A percentile compares a stretch with the other conserved stretches of the same genome.
These are phyloP conservation scores for Trichoderma aggressivum DNA, from an alignment of 2,329 filamentous ascomycete species.

Conservation along the genomic window DNA sequence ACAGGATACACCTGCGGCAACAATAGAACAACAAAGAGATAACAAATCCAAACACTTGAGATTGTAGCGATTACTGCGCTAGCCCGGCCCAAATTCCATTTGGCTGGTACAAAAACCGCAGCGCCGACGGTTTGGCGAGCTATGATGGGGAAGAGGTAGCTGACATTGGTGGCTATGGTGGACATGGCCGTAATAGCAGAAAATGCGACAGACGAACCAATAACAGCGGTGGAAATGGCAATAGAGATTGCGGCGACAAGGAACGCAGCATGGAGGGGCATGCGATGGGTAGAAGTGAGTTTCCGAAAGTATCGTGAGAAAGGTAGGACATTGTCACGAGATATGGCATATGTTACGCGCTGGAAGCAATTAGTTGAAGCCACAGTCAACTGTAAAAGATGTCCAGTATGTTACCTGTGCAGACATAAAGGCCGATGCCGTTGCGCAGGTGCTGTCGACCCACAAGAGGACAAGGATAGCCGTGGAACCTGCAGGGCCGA, in stretches of 20 bases:
- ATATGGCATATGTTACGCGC: not conserved
- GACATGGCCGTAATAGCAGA: not conserved
- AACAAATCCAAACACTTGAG: not conserved
- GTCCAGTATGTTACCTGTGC: not conserved
- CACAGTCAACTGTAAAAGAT: not conserved
- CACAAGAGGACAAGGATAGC: not conserved
- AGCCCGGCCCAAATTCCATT: not conserved
- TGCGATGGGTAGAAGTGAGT: not conserved
- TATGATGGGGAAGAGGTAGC: not conserved
- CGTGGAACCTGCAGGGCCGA: not conserved
- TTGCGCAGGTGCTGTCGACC: not conserved
- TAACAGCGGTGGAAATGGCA: not conserved
- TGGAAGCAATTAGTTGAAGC: not conserved
- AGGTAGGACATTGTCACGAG: not conserved
- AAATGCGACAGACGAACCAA: not conserved
- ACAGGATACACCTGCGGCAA: not conserved
- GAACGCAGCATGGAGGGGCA: not conserved
- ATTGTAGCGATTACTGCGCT: not conserved
- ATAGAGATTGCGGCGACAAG: not conserved
- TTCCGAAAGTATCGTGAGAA: not conserved
- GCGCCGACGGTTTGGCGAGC: not conserved
- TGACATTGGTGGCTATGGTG: not conserved
- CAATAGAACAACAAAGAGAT: not conserved
- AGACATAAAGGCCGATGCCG: not conserved
- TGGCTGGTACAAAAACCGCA: not conserved